Percentiles rank a stretch among this genome's conserved stretches.
Evolutionary conservation across 2,329 filamentous ascomycete species (phyloP).

Genomic region (Neodidymelliopsis sp.): DNA sequence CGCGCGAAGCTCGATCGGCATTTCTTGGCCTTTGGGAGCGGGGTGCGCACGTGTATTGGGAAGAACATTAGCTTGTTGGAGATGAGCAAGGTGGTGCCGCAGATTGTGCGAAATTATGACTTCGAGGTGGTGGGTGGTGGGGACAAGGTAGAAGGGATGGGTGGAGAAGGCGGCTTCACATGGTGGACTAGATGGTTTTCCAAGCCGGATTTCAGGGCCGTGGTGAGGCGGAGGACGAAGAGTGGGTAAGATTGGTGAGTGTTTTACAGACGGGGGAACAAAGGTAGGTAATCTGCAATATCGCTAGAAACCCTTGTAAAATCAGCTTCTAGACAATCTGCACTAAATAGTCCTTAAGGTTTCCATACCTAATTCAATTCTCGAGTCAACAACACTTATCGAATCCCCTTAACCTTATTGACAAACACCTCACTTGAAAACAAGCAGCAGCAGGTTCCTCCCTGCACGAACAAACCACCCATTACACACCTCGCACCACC

Average conservation of each 20-base stretch:
- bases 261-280: no score
- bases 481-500: no score
- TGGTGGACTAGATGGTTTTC: constrained; percentile 18
- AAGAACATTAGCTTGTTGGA: constrained; percentile 36
- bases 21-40: constrained; percentile 29
- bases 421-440: no score
- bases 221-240: background rate
- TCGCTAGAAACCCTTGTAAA: no score
- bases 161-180: constrained; percentile 2
- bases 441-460: no score
- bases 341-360: no score
- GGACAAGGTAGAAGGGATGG: constrained; percentile 1
- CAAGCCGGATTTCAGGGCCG: constrained; percentile 7
- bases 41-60: constrained; percentile 29
- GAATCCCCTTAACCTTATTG: no score
- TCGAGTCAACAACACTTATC: no score
- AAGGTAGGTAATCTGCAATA: no score
- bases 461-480: no score
- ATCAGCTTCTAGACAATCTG: no score
- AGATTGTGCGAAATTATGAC: constrained; percentile 27
- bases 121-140: constrained; percentile 19
- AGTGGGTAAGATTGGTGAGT: background rate
- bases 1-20: constrained; percentile 16
- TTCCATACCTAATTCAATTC: no score
- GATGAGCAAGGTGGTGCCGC: constrained; percentile 31